phyloP scores from a whole-genome alignment of 108 stramenopile species.

The Asterionellopsis glacialis region DNA sequence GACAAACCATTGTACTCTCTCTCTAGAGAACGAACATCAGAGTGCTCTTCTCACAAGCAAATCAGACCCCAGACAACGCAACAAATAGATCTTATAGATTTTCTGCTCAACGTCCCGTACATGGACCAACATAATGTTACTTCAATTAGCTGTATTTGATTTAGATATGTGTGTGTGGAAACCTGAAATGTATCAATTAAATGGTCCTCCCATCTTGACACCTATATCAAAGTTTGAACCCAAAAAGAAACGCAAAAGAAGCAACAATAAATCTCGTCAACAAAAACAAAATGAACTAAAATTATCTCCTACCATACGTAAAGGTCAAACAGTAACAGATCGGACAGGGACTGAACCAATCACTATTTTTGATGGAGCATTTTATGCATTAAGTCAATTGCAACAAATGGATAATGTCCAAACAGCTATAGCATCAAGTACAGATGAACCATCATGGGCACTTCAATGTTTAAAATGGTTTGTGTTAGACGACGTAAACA shows the following conservation, averaged over 20 bases:
- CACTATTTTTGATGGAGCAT: constrained; percentile 42
- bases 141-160: constrained; percentile 31
- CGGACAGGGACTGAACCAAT: constrained; percentile 18
- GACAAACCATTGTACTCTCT: too few relatives aligned
- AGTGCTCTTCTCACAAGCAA: too few relatives aligned
- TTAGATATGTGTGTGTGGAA: constrained; percentile 47
- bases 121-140: too few relatives aligned
- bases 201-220: constrained; percentile 18
- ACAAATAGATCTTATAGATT: too few relatives aligned
- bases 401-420: constrained; percentile 20
- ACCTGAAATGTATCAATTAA: constrained; percentile 49
- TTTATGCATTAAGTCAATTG: constrained; percentile 10
- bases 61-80: too few relatives aligned
- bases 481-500: constrained; percentile 32
- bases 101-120: too few relatives aligned
- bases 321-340: neutral
- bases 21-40: too few relatives aligned
- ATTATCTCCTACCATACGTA: too few relatives aligned
- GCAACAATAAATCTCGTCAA: too few relatives aligned
- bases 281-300: too few relatives aligned
- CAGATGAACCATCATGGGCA: constrained; percentile 76
- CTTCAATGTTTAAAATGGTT: constrained; percentile 58
- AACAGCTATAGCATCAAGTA: constrained; percentile 70
- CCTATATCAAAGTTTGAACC: too few relatives aligned
- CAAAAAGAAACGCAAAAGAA: too few relatives aligned